These are phyloP conservation scores for Hyphodiscus hymeniophilus DNA, from an alignment of 495 filamentous ascomycete species.

Conservation along the genomic window DNA sequence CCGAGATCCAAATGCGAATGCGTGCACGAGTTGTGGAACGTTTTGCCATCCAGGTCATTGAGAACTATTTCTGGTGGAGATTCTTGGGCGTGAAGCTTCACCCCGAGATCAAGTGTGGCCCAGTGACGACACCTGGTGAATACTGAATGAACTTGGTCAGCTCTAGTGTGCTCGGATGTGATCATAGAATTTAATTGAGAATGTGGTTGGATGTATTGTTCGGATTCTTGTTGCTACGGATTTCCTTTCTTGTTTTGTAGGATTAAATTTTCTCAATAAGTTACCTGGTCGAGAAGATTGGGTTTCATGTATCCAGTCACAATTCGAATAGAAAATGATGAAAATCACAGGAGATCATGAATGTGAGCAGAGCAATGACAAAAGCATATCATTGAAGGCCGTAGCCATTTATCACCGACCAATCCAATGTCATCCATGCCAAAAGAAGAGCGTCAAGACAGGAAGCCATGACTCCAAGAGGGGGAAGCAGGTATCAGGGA, in stretches of 20 bases:
- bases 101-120: background rate
- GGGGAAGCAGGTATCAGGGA: conserved; percentile 5
- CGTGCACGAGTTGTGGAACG: background rate
- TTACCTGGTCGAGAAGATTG: background rate
- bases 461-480: background rate
- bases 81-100: background rate
- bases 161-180: too few species aligned
- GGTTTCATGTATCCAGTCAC: too few species aligned
- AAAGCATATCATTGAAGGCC: conserved; percentile 8
- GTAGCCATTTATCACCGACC: too few species aligned
- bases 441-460: background rate
- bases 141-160: background rate
- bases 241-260: background rate
- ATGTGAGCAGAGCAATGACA: conserved; percentile 1
- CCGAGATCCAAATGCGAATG: background rate
- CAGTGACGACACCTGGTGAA: background rate
- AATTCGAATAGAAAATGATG: too few species aligned
- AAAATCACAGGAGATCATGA: too few species aligned
- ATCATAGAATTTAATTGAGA: too few species aligned
- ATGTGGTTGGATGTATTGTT: background rate
- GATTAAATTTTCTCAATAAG: background rate
- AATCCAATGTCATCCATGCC: too few species aligned
- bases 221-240: background rate
- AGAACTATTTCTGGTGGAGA: conserved; percentile 9
- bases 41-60: background rate